phyloP scores from a whole-genome alignment of 2,329 filamentous ascomycete genomes.

The Penicillium crustosum region DNA sequence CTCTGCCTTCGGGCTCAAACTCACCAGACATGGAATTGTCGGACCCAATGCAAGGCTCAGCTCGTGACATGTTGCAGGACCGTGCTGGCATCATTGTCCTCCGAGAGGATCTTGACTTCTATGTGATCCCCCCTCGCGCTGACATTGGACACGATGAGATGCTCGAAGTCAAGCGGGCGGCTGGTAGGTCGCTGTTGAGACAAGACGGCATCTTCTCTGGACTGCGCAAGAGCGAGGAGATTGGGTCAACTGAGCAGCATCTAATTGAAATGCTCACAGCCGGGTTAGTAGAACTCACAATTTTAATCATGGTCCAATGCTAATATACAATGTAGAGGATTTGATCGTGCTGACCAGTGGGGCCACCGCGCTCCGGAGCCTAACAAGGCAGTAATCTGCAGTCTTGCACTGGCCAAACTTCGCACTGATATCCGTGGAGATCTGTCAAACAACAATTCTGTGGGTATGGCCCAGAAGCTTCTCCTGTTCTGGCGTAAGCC shows the following conservation, averaged over 20 bases:
- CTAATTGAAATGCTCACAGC: conserved; percentile 99
- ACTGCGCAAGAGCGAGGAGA: conserved; percentile 89
- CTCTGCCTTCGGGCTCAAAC: conserved; percentile 64
- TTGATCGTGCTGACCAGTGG: conserved; percentile 94
- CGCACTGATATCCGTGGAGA: conserved; percentile 85
- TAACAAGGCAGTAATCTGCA: conserved; percentile 98
- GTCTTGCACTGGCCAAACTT: conserved; percentile 85
- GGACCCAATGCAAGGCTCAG: conserved; percentile 69
- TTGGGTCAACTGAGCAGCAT: conserved; percentile 95
- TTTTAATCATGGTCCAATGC: not conserved
- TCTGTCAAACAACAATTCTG: conserved; percentile 70
- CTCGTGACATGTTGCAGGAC: conserved; percentile 77
- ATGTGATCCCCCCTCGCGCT: conserved; percentile 82
- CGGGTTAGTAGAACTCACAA: conserved; percentile 62
- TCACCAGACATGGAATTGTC: conserved; percentile 61
- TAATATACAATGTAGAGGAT: conserved; percentile 63
- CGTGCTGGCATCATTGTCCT: conserved; percentile 95
- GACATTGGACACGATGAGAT: conserved; percentile 87
- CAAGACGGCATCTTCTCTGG: conserved; percentile 97
- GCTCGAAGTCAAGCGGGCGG: conserved; percentile 93
- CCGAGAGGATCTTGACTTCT: conserved; percentile 95
- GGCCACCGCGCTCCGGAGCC: conserved; percentile 96
- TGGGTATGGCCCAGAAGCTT: conserved; percentile 98
- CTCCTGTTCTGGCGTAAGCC: conserved; percentile 98
- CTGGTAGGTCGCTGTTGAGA: conserved; percentile 77